phyloP scores from a whole-genome alignment of 306 rosid genomes.

The Quercus robur region DNA sequence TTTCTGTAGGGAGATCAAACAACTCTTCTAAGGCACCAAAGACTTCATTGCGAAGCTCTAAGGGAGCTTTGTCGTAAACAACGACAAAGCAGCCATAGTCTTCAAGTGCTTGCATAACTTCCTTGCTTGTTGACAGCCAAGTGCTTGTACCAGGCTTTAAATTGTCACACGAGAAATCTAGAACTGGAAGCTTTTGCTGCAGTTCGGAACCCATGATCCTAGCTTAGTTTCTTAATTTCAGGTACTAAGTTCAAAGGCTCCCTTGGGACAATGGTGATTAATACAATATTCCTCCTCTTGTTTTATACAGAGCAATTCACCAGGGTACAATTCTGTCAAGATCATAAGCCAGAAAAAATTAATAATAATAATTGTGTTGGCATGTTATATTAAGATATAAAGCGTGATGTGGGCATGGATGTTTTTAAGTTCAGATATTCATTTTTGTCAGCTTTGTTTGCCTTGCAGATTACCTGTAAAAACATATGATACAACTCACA shows the following conservation, averaged over 20 bases:
- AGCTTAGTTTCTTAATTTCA: neutral
- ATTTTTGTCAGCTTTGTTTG: too few relatives aligned
- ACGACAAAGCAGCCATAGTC: slow-evolving; percentile 44
- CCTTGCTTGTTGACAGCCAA: slow-evolving; percentile 25
- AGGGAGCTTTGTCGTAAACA: slow-evolving; percentile 16
- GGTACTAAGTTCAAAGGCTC: neutral
- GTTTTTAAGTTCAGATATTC: too few relatives aligned
- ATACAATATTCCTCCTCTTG: too few relatives aligned
- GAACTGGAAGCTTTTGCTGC: slow-evolving; percentile 27
- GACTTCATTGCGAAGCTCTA: neutral
- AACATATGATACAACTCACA: too few relatives aligned
- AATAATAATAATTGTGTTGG: too few relatives aligned
- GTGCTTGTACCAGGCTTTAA: slow-evolving; percentile 25
- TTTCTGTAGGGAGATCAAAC: slow-evolving; percentile 39
- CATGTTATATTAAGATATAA: too few relatives aligned
- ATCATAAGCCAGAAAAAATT: too few relatives aligned
- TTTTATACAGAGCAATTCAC: too few relatives aligned
- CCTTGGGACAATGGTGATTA: neutral
- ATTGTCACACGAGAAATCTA: slow-evolving; percentile 26
- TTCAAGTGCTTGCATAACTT: slow-evolving; percentile 36
- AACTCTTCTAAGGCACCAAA: slow-evolving; percentile 23
- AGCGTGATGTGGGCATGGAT: too few relatives aligned
- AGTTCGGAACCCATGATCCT: slow-evolving; percentile 25
- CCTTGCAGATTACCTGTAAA: too few relatives aligned
- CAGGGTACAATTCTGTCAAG: too few relatives aligned